These are phyloP conservation scores for Tylopilus rubrobrunneus DNA, from an alignment of 768 basidiomycete species.

Conservation along the genomic window DNA sequence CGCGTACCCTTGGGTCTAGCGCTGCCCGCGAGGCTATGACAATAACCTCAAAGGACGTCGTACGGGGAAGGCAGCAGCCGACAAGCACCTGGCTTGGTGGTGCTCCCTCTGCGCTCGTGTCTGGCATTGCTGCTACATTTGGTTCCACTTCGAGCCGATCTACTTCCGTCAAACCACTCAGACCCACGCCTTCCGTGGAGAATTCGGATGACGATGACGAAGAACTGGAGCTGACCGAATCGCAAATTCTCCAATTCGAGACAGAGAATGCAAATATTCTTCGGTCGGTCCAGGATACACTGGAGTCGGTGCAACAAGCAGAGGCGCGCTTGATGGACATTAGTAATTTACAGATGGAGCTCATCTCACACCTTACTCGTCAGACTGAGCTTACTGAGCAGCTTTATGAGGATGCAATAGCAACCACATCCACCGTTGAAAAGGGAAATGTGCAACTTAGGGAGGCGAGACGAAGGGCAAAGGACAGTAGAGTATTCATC, in stretches of 20 bases:
- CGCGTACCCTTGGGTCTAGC: constrained; percentile 77
- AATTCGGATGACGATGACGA: constrained; percentile 67
- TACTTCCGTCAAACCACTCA: constrained; percentile 24
- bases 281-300: constrained; percentile 76
- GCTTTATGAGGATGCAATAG: constrained; percentile 91
- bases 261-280: constrained; percentile 86
- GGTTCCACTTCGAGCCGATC: constrained; percentile 40
- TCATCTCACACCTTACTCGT: constrained; percentile 79
- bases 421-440: constrained; percentile 79
- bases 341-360: constrained; percentile 86
- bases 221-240: constrained; percentile 76
- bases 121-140: constrained; percentile 57
- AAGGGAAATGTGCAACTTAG: constrained; percentile 88
- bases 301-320: constrained; percentile 87
- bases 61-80: constrained; percentile 16
- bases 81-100: constrained; percentile 57
- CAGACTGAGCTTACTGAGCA: constrained; percentile 94
- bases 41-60: constrained; percentile 34
- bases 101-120: constrained; percentile 50
- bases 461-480: constrained; percentile 82
- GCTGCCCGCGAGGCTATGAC: constrained; percentile 60
- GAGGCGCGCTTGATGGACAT: constrained; percentile 92
- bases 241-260: constrained; percentile 92
- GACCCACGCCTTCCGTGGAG: constrained; percentile 34
- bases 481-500: constrained; percentile 86